Conservation (phyloP, 352 stramenopile species). For the Aphanomyces euteiches region DNA sequence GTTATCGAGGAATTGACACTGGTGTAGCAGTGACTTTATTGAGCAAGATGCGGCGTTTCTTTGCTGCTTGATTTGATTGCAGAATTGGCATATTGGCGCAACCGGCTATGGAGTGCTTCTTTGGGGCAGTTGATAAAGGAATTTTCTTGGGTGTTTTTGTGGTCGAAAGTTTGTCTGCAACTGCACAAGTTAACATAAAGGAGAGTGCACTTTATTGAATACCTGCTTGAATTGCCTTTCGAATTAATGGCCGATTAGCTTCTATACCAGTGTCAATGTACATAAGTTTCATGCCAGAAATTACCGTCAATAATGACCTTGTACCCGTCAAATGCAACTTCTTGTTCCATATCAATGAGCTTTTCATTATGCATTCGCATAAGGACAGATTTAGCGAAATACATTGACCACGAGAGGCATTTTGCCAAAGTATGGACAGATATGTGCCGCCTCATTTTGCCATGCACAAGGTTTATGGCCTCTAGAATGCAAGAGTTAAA, state of each 20-base stretch:
- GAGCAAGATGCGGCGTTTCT: conserved; percentile 24
- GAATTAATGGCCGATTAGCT: conserved; percentile 33
- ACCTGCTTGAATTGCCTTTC: conserved; percentile 35
- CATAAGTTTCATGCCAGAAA: neutral
- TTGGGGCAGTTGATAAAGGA: neutral
- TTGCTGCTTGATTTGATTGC: conserved; percentile 18
- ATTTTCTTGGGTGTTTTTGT: conserved; percentile 11
- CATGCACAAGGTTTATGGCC: conserved; percentile 39
- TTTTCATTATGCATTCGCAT: conserved; percentile 42
- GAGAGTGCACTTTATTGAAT: neutral
- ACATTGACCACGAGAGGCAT: conserved; percentile 23
- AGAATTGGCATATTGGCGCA: conserved; percentile 21
- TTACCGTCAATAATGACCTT: conserved; percentile 38
- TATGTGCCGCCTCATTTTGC: conserved; percentile 38
- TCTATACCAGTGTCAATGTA: conserved; percentile 9
- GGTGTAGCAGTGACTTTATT: conserved; percentile 9
- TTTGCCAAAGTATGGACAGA: conserved; percentile 31
- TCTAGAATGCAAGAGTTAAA: conserved; percentile 20
- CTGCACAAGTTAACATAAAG: neutral
- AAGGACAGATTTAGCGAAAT: conserved; percentile 34
- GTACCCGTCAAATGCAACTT: conserved; percentile 30
- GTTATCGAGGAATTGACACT: conserved; percentile 8
- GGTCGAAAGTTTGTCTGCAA: conserved; percentile 3
- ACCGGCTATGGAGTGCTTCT: neutral
- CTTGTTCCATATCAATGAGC: conserved; percentile 29